A percentile compares a stretch with the other conserved stretches of the same genome.
These are phyloP conservation scores for Arabis hirsuta DNA, from an alignment of 345 rosid genomes.

Conservation along the genomic window DNA sequence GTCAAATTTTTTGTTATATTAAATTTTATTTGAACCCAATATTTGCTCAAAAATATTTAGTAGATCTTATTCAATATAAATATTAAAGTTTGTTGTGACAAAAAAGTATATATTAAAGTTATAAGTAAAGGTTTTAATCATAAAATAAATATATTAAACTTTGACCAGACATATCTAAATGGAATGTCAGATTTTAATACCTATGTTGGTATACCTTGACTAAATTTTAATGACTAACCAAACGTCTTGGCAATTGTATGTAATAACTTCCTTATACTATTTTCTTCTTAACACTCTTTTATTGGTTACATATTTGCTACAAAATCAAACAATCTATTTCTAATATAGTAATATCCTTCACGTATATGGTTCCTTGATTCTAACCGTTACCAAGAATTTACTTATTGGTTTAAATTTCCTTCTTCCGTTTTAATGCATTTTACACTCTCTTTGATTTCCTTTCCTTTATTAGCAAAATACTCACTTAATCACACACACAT, in stretches of 20 bases:
- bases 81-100: background rate
- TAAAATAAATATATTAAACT: background rate
- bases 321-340: background rate
- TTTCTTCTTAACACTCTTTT: background rate
- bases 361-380: constrained; percentile 4
- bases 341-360: constrained; percentile 8
- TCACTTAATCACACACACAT: background rate
- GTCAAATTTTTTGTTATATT: no score
- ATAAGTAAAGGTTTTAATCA: background rate
- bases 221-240: background rate
- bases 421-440: constrained; percentile 12
- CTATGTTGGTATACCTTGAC: background rate
- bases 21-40: no score
- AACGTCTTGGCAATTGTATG: constrained; percentile 24
- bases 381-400: constrained; percentile 22
- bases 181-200: constrained; percentile 3
- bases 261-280: constrained; percentile 7
- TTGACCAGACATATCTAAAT: background rate
- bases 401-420: constrained; percentile 1
- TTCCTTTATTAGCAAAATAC: constrained; percentile 1
- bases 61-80: background rate
- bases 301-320: background rate
- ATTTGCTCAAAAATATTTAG: background rate
- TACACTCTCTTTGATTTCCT: constrained; percentile 1
- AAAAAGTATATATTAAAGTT: background rate